Evolutionary conservation across 176 grass and related monocot species (phyloP).

Genomic region (Elymus sibiricus): DNA sequence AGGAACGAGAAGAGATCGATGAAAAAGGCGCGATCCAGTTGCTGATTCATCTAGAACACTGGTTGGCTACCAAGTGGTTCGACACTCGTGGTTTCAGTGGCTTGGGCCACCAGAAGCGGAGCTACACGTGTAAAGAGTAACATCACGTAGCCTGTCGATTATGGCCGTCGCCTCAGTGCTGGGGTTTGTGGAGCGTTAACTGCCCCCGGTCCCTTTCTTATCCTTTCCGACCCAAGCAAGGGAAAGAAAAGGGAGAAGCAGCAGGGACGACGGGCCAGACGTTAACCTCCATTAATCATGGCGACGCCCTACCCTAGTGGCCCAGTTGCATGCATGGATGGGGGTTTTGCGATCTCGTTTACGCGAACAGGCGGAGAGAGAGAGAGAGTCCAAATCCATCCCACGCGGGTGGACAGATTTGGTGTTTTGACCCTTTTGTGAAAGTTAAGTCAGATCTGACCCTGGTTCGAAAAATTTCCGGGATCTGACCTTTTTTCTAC

Average conservation of each 20-base stretch:
- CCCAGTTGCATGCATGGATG: conserved; percentile 15
- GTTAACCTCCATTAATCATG: conserved; percentile 33
- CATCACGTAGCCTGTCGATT: not conserved
- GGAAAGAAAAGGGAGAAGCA: not conserved
- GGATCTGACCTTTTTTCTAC: too few species aligned
- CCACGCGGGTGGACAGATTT: too few species aligned
- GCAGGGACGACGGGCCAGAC: not conserved
- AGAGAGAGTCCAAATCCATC: conserved; percentile 21
- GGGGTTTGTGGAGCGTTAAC: conserved; percentile 40
- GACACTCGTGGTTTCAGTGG: not conserved
- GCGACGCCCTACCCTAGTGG: not conserved
- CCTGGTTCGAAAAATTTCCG: too few species aligned
- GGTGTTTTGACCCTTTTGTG: too few species aligned
- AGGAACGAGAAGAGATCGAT: too few species aligned
- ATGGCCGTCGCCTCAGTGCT: conserved; percentile 21
- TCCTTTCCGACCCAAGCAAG: not conserved
- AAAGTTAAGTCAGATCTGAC: too few species aligned
- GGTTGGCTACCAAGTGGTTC: not conserved
- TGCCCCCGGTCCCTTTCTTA: conserved; percentile 35
- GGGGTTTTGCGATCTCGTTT: not conserved
- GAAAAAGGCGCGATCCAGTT: not conserved
- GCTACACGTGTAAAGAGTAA: conserved; percentile 23
- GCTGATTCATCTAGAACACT: not conserved
- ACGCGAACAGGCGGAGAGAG: not conserved
- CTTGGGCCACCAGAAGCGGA: not conserved